phyloP scores from a whole-genome alignment of 257 asterid species.

The Capsicum rhomboideum region DNA sequence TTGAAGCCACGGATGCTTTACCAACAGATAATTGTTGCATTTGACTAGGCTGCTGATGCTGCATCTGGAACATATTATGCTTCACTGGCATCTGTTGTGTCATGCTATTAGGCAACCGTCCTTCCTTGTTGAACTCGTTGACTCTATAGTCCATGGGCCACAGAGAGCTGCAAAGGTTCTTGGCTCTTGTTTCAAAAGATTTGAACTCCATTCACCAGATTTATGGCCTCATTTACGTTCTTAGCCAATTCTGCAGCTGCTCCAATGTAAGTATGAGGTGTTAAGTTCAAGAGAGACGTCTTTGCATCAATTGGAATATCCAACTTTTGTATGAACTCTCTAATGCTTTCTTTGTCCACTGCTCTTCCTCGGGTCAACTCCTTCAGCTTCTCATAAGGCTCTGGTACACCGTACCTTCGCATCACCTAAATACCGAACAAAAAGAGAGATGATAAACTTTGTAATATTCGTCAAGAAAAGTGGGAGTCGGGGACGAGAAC shows the following conservation, averaged over 20 bases:
- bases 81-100: conserved; percentile 34
- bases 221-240: conserved; percentile 10
- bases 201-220: conserved; percentile 15
- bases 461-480: neutral
- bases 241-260: conserved; percentile 43
- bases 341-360: conserved; percentile 60
- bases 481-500: too few relatives aligned
- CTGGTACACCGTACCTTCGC: conserved; percentile 85
- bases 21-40: conserved; percentile 29
- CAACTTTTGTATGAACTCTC: conserved; percentile 56
- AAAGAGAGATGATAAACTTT: neutral
- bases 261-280: conserved; percentile 69
- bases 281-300: conserved; percentile 45
- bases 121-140: conserved; percentile 22
- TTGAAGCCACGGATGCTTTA: conserved; percentile 23
- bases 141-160: neutral
- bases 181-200: neutral
- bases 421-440: conserved; percentile 43
- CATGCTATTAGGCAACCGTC: conserved; percentile 23
- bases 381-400: conserved; percentile 91
- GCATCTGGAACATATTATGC: conserved; percentile 43
- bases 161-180: neutral
- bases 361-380: conserved; percentile 87
- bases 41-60: conserved; percentile 38
- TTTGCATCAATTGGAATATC: conserved; percentile 68